Conservation (phyloP, 768 basidiomycete genomes). For the Aureoboletus auriporus region DNA sequence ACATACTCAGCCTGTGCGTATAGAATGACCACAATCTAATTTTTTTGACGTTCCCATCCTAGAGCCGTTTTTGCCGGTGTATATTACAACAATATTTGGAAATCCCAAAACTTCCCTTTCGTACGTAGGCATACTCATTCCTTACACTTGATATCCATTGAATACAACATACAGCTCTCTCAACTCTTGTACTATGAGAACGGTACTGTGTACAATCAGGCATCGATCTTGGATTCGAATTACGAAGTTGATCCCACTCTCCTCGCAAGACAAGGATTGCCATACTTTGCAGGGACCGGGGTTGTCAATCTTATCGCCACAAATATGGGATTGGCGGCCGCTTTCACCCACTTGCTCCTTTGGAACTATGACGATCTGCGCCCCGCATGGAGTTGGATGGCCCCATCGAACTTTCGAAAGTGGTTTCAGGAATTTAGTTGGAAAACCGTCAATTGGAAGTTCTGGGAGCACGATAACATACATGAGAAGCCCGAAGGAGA, state of each 20-base stretch:
- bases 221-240: constrained; percentile 47
- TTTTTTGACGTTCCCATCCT: constrained; percentile 6
- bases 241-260: constrained; percentile 48
- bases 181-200: constrained; percentile 50
- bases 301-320: constrained; percentile 15
- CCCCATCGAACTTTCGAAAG: constrained; percentile 27
- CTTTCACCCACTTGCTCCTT: constrained; percentile 46
- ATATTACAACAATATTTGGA: constrained; percentile 52
- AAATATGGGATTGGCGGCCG: constrained; percentile 36
- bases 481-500: constrained; percentile 30
- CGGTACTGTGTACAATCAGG: constrained; percentile 50
- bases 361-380: constrained; percentile 53
- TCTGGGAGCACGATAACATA: constrained; percentile 27
- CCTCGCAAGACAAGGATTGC: constrained; percentile 39
- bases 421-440: constrained; percentile 21
- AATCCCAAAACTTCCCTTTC: constrained; percentile 58
- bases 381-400: constrained; percentile 44
- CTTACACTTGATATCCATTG: neutral
- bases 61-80: constrained; percentile 33
- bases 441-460: constrained; percentile 36
- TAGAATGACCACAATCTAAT: neutral
- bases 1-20: constrained; percentile 47
- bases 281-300: constrained; percentile 28
- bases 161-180: constrained; percentile 31
- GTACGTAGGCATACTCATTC: constrained; percentile 26